Evolutionary conservation across 306 rosid genomes (phyloP).

Genomic region (Cucumis hystrix): DNA sequence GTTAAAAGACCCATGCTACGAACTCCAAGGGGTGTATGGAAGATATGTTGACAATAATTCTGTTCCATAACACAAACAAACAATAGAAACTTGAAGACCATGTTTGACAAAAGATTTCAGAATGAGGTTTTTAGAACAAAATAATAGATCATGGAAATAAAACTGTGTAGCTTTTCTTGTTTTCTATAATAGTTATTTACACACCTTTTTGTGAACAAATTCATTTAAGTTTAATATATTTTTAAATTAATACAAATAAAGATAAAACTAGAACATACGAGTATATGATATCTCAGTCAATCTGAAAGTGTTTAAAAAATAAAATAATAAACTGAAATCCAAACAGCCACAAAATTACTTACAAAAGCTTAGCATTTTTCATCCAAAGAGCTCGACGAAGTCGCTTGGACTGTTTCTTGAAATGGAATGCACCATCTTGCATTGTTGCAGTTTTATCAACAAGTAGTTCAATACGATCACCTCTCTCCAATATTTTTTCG

Average conservation of each 20-base stretch:
- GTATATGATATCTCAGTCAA: neutral
- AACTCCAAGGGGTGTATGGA: neutral
- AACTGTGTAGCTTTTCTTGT: neutral
- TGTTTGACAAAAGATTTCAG: neutral
- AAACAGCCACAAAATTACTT: slow-evolving; percentile 21
- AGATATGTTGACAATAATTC: neutral
- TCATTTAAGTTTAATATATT: neutral
- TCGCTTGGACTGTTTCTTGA: slow-evolving; percentile 87
- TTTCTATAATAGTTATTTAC: neutral
- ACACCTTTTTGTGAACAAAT: neutral
- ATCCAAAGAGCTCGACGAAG: slow-evolving; percentile 93
- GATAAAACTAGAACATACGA: neutral
- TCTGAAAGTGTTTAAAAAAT: neutral
- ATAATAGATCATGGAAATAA: neutral
- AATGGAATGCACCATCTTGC: slow-evolving; percentile 97
- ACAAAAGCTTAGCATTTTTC: slow-evolving; percentile 94
- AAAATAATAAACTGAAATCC: neutral
- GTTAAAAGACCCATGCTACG: neutral
- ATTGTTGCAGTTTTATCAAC: slow-evolving; percentile 94
- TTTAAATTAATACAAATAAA: neutral
- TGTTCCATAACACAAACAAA: neutral
- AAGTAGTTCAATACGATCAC: slow-evolving; percentile 91
- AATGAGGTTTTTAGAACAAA: neutral
- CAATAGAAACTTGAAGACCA: neutral
- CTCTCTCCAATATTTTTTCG: slow-evolving; percentile 92